Evolutionary conservation across 495 filamentous ascomycete genomes (phyloP).

Genomic region (Acidiella bohemica): DNA sequence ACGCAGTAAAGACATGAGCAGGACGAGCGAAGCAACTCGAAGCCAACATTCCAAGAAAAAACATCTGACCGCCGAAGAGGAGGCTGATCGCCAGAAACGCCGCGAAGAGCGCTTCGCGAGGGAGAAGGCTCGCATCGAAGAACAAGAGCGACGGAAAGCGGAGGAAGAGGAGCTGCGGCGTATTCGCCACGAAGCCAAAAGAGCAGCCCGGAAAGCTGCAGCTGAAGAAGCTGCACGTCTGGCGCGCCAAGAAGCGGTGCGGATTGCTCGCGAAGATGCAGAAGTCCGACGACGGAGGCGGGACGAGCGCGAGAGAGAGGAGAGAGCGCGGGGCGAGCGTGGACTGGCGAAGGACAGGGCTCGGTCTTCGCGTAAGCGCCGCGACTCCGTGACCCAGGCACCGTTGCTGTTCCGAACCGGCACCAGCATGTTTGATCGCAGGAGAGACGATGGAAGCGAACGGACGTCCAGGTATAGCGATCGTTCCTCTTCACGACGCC

Average conservation of each 20-base stretch:
- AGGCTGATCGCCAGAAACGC: not conserved
- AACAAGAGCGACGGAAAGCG: not conserved
- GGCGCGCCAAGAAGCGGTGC: not conserved
- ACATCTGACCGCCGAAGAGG: not conserved
- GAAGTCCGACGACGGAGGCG: not conserved
- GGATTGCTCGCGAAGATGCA: not conserved
- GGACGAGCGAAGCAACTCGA: no score
- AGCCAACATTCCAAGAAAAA: not conserved
- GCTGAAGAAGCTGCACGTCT: not conserved
- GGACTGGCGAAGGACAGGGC: not conserved
- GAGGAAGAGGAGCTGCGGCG: not conserved
- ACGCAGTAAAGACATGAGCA: no score
- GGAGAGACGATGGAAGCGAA: no score
- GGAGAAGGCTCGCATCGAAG: not conserved
- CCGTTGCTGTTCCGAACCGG: not conserved
- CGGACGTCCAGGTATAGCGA: no score
- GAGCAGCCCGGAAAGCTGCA: not conserved
- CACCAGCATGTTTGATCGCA: no score
- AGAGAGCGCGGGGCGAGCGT: not conserved
- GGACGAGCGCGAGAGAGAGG: not conserved
- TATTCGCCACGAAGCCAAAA: not conserved
- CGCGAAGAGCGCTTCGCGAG: not conserved
- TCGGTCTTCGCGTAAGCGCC: not conserved
- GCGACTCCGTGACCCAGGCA: not conserved
- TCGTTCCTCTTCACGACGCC: no score